Evolutionary conservation across 495 filamentous ascomycete species (phyloP).

Genomic region (Lentithecium fluviatile): DNA sequence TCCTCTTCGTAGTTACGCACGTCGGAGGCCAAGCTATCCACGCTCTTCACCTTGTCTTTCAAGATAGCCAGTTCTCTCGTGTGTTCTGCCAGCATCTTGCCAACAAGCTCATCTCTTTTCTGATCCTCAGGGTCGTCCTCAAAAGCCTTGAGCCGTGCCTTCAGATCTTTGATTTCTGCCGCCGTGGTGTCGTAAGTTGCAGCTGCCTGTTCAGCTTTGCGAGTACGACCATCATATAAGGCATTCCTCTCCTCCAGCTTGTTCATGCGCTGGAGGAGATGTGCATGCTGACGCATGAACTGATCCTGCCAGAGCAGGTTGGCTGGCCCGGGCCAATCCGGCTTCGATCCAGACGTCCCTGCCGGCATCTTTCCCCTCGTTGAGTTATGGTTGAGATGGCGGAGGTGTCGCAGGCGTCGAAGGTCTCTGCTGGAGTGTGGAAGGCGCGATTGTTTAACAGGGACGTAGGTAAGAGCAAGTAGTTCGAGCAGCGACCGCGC

Average conservation of each 20-base stretch:
- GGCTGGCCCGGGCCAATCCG: neutral
- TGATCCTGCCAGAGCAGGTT: slow-evolving; percentile 42
- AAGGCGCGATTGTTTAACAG: no score
- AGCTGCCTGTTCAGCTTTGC: slow-evolving; percentile 1
- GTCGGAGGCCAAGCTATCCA: no score
- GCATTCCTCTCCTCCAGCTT: slow-evolving; percentile 29
- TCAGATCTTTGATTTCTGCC: neutral
- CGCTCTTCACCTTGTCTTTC: no score
- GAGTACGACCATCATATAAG: slow-evolving; percentile 6
- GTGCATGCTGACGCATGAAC: slow-evolving; percentile 39
- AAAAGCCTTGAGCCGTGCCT: neutral
- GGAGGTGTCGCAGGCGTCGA: no score
- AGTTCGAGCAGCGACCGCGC: no score
- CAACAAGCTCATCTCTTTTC: neutral
- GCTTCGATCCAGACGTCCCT: no score
- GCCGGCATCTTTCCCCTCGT: no score
- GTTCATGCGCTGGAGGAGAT: slow-evolving; percentile 39
- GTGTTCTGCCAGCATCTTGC: neutral
- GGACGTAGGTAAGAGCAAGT: no score
- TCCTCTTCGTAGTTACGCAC: no score
- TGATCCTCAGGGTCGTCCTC: slow-evolving; percentile 8
- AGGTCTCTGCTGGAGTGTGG: no score
- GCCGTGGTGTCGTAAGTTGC: neutral
- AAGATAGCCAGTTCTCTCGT: no score
- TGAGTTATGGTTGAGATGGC: no score